phyloP scores from a whole-genome alignment of 1,284 basidiomycete genomes.

The Cryptococcus sp. region DNA sequence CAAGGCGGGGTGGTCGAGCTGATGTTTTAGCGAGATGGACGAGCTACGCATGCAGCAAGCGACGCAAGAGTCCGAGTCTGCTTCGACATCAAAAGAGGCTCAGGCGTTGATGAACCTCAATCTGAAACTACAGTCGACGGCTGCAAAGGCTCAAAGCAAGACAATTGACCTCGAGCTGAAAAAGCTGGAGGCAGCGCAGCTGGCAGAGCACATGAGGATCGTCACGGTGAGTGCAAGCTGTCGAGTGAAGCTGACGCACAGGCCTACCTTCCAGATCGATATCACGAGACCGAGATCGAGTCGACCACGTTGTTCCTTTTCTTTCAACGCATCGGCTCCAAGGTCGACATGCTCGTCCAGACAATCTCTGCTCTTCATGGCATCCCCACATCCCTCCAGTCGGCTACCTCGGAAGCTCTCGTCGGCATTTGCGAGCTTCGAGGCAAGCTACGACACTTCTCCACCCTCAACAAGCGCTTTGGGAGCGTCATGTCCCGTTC shows the following conservation, averaged over 20 bases:
- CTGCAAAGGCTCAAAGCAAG: constrained; percentile 79
- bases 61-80: constrained; percentile 72
- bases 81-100: constrained; percentile 65
- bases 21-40: constrained; percentile 65
- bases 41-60: constrained; percentile 72
- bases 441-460: constrained; percentile 69
- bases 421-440: constrained; percentile 89
- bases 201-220: constrained; percentile 63
- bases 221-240: constrained; percentile 39
- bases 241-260: constrained; percentile 31
- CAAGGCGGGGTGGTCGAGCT: constrained; percentile 1
- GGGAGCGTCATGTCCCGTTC: constrained; percentile 70
- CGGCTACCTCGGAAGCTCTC: constrained; percentile 67
- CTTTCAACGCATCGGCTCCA: constrained; percentile 78
- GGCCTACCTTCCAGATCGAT: constrained; percentile 78
- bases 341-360: constrained; percentile 75
- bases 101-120: constrained; percentile 83
- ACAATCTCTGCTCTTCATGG: constrained; percentile 74
- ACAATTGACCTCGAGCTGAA: constrained; percentile 80
- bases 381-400: constrained; percentile 74
- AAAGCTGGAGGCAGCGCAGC: constrained; percentile 74
- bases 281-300: constrained; percentile 77
- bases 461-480: constrained; percentile 79
- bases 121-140: constrained; percentile 81
- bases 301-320: constrained; percentile 82